Base-by-base conservation (phyloP, 139 green algal genomes). In the Ulvella scutata region DNA sequence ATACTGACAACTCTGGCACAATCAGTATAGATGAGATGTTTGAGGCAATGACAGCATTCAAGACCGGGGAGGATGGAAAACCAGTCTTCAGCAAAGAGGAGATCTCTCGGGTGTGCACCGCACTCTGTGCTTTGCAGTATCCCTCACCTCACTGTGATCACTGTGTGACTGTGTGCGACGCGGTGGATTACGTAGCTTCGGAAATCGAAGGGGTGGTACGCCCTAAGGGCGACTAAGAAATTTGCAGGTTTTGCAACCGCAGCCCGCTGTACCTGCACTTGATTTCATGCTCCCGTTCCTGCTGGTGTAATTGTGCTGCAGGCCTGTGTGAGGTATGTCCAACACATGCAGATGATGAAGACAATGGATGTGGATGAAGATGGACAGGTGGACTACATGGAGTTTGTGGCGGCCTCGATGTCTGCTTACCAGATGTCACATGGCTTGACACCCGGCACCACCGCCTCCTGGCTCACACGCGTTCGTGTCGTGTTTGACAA, bases 1-100 rank as follows among this genome's bases (percentile, higher is more conserved):
- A 67, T 26, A 67, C 9, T 9, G 51, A 67, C 17, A 26, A 26
- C 9, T 36, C n/a, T 67, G 51, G 51, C 9, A 67, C 51, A n/a
- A 67, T 67, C 20, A 67, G 51, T 67, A 67, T 67, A 67, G 51
- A 67, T 9, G 51, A 67, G 20, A 67, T 67, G 51, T n/a, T 67
- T 1, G 33, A 67, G 6, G 51, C 51, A 26, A n/a, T 67, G n/a
- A 23, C n/a, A 36, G 13, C 31, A 9, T 26, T 67, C 17, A 10
- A 26, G 9, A 67, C 51, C 31, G 51, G 51, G 9, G 51, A 67
- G 33, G 33, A 6, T 29, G 51, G n/a, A 13, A 67, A 67, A 67
- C 31, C 31, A 36, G 51, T 67, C 9, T 67, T 67, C 17, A 67
- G 51, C 33, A 26, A n/a, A 67, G n/a, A 67, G 51, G 51, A 67